Evolutionary conservation across 352 stramenopile species (phyloP).

Genomic region (Globisporangium spiculum): DNA sequence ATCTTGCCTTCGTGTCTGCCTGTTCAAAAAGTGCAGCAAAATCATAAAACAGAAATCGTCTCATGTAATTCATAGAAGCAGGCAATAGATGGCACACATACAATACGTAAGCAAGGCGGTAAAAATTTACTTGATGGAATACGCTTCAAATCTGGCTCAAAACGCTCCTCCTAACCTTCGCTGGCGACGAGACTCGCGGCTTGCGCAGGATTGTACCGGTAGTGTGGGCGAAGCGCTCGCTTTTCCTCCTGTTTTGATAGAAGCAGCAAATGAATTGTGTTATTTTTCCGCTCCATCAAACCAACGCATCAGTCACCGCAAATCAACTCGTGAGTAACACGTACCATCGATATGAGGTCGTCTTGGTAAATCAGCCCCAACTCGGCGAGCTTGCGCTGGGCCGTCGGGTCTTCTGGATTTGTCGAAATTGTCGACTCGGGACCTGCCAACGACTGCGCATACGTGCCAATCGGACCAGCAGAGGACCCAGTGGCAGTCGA

Average conservation of each 20-base stretch:
- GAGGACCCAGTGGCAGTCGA: slow-evolving; percentile 5
- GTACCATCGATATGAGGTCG: slow-evolving; percentile 57
- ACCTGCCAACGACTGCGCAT: slow-evolving; percentile 10
- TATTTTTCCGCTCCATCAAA: not conserved
- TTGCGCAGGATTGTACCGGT: slow-evolving; percentile 57
- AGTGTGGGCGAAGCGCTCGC: slow-evolving; percentile 72
- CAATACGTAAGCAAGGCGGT: not conserved
- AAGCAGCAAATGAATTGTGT: not conserved
- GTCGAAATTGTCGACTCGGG: slow-evolving; percentile 25
- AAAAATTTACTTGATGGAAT: slow-evolving; percentile 26
- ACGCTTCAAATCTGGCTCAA: slow-evolving; percentile 10
- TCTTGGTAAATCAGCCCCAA: slow-evolving; percentile 56
- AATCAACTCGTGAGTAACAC: slow-evolving; percentile 1
- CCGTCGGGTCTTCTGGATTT: slow-evolving; percentile 25
- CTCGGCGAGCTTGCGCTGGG: slow-evolving; percentile 21
- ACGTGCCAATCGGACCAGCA: slow-evolving; percentile 7
- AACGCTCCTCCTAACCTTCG: slow-evolving; percentile 18
- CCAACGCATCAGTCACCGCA: not conserved
- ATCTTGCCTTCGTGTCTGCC: not conserved
- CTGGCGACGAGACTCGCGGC: slow-evolving; percentile 4
- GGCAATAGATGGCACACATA: not conserved
- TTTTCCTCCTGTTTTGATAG: slow-evolving; percentile 61
- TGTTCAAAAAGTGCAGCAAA: not conserved
- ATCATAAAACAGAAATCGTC: slow-evolving; percentile 2
- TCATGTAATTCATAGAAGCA: slow-evolving; percentile 9